Evolutionary conservation across 306 rosid species (phyloP), one percentile per base, ranked within the genome.

Genomic region (Vigna mungo): DNA sequence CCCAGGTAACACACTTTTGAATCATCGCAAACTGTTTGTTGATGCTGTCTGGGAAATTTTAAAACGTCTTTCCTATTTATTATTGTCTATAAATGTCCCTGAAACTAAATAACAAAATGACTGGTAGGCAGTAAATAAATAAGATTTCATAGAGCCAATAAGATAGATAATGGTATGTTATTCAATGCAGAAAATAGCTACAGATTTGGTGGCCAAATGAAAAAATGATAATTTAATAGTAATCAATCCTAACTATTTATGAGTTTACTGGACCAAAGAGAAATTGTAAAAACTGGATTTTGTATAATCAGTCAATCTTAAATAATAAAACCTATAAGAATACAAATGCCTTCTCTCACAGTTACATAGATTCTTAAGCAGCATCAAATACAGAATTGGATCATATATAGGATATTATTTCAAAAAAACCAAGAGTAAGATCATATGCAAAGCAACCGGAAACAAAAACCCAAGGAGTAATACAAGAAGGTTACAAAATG

Each of bases 281-380:
- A 39, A 17, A 53, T 8, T 53, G 25, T 23, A 17, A 48, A 79
- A 49, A 58, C 11, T 9, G 20, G 2, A 27, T 60, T 73, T 74
- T 80, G 3, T 48, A 48, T 48, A 65, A 74, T 32, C 55, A 14
- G 30, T 17, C n/a, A 25, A 53, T 52, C 63, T 64, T 53, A 39
- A 52, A 64, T 77, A 43, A 36, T 36, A 16, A 53, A 65, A 46
- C 18, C 36, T 27, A 4, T 27, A 27, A 27, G 32, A 27, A 27
- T 27, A 27, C 2, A 2, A 27, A 27, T 2, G 32, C 32, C 32
- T 27, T 27, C 3, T 27, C 32, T 27, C 32, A 27, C 32, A 27
- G 32, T 27, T 27, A 27, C 32, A 27, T 27, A 27, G 0, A 27
- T 27, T 27, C 32, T 27, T 27, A 27, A 27, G 32, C 32, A 27